Conservation (phyloP, 1,139 yeast genomes). For the Arxiozyma telluris region DNA sequence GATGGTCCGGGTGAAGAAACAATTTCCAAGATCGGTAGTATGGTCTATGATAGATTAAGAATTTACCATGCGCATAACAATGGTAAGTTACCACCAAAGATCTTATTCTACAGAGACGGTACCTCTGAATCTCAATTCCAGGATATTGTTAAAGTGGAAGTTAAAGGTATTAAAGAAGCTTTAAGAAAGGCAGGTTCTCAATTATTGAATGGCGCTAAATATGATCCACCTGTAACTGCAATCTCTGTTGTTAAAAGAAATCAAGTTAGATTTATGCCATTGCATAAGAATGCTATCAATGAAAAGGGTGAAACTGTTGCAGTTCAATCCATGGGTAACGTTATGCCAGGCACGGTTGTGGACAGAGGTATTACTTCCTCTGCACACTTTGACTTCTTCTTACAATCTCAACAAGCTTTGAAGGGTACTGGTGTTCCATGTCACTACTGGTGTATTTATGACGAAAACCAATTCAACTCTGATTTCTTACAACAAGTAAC, state of each 20-base stretch:
- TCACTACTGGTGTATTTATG: conserved; percentile 21
- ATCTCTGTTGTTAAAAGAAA: conserved; percentile 18
- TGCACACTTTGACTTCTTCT: conserved; percentile 21
- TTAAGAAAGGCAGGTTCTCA: conserved; percentile 10
- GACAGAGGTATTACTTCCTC: conserved; percentile 19
- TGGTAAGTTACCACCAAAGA: conserved; percentile 18
- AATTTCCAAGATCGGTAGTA: conserved; percentile 13
- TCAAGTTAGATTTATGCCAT: conserved; percentile 17
- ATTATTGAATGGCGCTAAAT: conserved; percentile 7
- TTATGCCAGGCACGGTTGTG: conserved; percentile 20
- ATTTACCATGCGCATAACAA: conserved; percentile 12
- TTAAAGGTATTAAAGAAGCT: conserved; percentile 14
- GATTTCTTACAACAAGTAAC: conserved; percentile 17
- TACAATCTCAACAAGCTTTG: conserved; percentile 18
- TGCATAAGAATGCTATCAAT: conserved; percentile 15
- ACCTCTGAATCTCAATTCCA: conserved; percentile 18
- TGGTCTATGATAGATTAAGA: conserved; percentile 12
- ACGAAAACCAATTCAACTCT: conserved; percentile 16
- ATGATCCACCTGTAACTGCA: conserved; percentile 15
- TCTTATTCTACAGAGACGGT: conserved; percentile 20
- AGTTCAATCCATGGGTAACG: conserved; percentile 17
- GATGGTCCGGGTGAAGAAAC: conserved; percentile 17
- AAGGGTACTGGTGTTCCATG: conserved; percentile 24
- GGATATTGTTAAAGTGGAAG: conserved; percentile 17
- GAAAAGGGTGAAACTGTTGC: conserved; percentile 15